Evolutionary conservation across 1,284 basidiomycete species (phyloP).

Genomic region (Polyporus tsugae): DNA sequence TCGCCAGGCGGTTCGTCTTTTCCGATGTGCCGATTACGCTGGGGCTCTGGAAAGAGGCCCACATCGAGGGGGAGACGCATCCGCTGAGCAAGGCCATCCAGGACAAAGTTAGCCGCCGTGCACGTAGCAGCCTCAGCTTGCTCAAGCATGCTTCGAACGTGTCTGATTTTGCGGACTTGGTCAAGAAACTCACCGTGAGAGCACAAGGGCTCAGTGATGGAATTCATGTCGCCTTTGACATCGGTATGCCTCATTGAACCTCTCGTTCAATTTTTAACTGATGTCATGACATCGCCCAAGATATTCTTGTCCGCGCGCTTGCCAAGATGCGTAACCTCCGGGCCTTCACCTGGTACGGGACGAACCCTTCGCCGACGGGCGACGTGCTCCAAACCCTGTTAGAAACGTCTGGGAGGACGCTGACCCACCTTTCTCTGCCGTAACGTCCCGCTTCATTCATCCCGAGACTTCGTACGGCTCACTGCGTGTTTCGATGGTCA

Average conservation of each 20-base stretch:
- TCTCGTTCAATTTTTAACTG: background rate
- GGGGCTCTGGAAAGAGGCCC: background rate
- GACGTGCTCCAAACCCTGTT: slow-evolving; percentile 1
- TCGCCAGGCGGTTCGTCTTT: slow-evolving; percentile 5
- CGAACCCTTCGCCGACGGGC: background rate
- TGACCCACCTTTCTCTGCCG: slow-evolving; percentile 6
- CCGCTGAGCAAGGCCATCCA: slow-evolving; percentile 5
- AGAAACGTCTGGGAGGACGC: slow-evolving; percentile 2
- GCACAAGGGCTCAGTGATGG: background rate
- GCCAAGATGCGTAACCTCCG: slow-evolving; percentile 6
- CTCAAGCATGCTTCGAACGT: background rate
- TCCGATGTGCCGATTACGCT: slow-evolving; percentile 2
- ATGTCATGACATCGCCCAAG: background rate
- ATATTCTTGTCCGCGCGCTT: slow-evolving; percentile 8
- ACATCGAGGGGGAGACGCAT: background rate
- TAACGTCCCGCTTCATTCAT: slow-evolving; percentile 2
- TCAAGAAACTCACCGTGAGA: slow-evolving; percentile 4
- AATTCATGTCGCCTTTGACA: background rate
- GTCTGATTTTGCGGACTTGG: background rate
- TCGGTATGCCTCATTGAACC: background rate
- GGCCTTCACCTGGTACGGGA: slow-evolving; percentile 10
- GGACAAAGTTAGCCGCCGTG: background rate
- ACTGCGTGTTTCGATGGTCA: background rate
- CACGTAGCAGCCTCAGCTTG: background rate
- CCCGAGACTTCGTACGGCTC: background rate